These are phyloP conservation scores for Dalechampia spathulata DNA, from an alignment of 441 rosid genomes.

Conservation along the genomic window DNA sequence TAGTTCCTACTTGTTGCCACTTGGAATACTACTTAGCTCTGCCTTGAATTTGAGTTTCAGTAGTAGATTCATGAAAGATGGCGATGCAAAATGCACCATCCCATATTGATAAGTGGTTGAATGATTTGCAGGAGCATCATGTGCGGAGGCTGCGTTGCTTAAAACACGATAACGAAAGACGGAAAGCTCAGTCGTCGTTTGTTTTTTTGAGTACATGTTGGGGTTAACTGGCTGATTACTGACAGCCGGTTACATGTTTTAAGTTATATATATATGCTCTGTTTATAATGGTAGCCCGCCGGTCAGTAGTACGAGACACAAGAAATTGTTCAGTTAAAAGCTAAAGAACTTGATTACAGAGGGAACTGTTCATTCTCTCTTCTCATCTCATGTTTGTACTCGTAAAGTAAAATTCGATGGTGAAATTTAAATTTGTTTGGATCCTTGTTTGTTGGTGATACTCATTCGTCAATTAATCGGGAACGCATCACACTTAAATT, in stretches of 20 bases:
- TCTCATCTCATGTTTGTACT: neutral
- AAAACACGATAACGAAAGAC: conserved; percentile 13
- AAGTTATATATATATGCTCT: conserved; percentile 1
- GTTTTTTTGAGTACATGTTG: conserved; percentile 3
- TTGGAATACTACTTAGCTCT: too few relatives aligned
- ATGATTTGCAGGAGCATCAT: conserved; percentile 56
- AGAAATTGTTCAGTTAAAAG: neutral
- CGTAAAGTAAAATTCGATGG: conserved; percentile 8
- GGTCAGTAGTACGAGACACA: conserved; percentile 5
- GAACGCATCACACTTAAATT: too few relatives aligned
- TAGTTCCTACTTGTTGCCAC: neutral
- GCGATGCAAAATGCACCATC: neutral
- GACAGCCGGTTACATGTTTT: conserved; percentile 1
- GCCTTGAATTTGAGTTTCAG: neutral
- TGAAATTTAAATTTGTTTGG: conserved; percentile 8
- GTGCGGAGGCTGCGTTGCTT: conserved; percentile 81
- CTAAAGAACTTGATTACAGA: conserved; percentile 18
- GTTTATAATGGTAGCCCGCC: conserved; percentile 18
- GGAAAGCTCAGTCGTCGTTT: neutral
- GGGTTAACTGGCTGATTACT: conserved; percentile 14
- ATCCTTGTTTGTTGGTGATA: neutral
- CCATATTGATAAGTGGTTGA: neutral
- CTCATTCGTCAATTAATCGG: too few relatives aligned
- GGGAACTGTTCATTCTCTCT: conserved; percentile 45
- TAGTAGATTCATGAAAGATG: neutral